These are phyloP conservation scores for Pseudonectria buxi DNA, from an alignment of 2,329 filamentous ascomycete genomes.

Conservation along the genomic window DNA sequence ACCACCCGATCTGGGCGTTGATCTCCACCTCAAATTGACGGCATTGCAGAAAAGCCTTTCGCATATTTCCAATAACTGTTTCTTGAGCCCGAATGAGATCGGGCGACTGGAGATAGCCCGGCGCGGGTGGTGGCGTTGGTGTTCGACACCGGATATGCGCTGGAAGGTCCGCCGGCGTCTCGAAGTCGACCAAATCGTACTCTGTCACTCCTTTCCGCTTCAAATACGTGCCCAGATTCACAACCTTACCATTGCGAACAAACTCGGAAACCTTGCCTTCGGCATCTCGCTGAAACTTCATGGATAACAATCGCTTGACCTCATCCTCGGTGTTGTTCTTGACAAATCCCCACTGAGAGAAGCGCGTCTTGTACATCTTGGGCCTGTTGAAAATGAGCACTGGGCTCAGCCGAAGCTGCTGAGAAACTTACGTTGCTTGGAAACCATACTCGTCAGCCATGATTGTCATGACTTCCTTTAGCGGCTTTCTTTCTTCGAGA, in stretches of 20 bases:
- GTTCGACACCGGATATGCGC: conserved; percentile 39
- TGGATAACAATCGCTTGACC: conserved; percentile 42
- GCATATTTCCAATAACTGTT: conserved; percentile 36
- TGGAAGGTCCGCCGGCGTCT: conserved; percentile 35
- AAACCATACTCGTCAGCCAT: conserved; percentile 44
- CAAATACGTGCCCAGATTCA: conserved; percentile 45
- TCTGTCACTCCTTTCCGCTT: conserved; percentile 48
- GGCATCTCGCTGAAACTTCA: conserved; percentile 47
- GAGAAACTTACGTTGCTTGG: conserved; percentile 39
- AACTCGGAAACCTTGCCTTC: conserved; percentile 48
- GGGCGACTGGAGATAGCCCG: conserved; percentile 35
- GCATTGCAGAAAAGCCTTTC: conserved; percentile 38
- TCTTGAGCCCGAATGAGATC: conserved; percentile 39
- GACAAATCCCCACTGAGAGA: conserved; percentile 48
- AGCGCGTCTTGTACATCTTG: conserved; percentile 51
- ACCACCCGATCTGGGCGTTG: conserved; percentile 32
- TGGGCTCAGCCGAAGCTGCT: background rate
- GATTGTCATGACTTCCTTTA: conserved; percentile 47
- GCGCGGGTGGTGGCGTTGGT: conserved; percentile 36
- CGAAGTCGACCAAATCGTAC: conserved; percentile 43
- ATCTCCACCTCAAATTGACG: conserved; percentile 36
- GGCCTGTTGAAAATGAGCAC: conserved; percentile 30
- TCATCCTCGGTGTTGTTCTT: conserved; percentile 50
- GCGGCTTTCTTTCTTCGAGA: conserved; percentile 41
- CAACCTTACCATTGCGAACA: conserved; percentile 44